Conservation (phyloP, 768 basidiomycete species). For the Tephrocybe sp. region DNA sequence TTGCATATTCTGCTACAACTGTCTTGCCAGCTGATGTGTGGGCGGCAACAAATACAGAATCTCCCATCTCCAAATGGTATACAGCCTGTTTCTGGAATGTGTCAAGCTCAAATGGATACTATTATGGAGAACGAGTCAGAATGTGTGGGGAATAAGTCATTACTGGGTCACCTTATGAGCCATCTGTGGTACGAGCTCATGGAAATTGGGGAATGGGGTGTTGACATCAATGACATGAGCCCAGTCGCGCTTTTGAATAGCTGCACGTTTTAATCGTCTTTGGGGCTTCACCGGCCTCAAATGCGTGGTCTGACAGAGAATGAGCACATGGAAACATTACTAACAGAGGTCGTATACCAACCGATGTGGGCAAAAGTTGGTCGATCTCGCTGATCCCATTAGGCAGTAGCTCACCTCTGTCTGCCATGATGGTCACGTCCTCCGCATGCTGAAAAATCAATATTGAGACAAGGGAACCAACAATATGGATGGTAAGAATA, state of each 20-base stretch:
- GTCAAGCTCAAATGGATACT: constrained; percentile 99
- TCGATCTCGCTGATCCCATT: constrained; percentile 57
- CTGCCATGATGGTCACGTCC: constrained; percentile 14
- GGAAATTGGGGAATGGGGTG: constrained; percentile 84
- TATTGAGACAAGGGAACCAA: neutral
- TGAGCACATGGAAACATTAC: neutral
- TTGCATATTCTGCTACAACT: constrained; percentile 98
- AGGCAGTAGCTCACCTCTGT: constrained; percentile 12
- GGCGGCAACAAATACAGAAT: constrained; percentile 99
- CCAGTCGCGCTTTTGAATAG: constrained; percentile 87
- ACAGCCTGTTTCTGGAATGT: constrained; percentile 99
- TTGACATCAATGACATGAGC: constrained; percentile 96
- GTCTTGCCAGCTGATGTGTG: constrained; percentile 99
- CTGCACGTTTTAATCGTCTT: constrained; percentile 39
- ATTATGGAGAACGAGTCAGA: neutral
- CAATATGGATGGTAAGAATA: constrained; percentile 6
- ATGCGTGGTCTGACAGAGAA: constrained; percentile 45
- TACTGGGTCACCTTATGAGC: constrained; percentile 69
- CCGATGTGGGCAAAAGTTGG: constrained; percentile 68
- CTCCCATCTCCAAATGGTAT: constrained; percentile 94
- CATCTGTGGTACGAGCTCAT: constrained; percentile 93
- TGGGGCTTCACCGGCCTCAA: constrained; percentile 49
- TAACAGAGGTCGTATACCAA: constrained; percentile 18
- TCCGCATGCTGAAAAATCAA: neutral
- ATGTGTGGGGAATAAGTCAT: neutral